Evolutionary conservation across 805 yeast species (phyloP).

Genomic region (Spathaspora sp.): DNA sequence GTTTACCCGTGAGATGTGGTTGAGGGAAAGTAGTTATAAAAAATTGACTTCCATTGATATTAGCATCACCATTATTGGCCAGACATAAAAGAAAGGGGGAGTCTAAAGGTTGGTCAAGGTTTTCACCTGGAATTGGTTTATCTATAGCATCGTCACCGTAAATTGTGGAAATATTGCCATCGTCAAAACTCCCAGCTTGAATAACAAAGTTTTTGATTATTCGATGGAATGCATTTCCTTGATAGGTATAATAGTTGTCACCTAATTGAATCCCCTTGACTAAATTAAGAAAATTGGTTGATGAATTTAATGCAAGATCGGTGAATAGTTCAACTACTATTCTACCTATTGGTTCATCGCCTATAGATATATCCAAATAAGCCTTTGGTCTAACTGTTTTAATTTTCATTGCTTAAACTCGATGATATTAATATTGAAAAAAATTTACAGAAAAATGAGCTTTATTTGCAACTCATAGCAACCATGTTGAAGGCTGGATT

Average conservation of each 20-base stretch:
- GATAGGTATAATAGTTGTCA: slow-evolving; percentile 27
- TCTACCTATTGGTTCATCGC: slow-evolving; percentile 46
- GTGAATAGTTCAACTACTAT: slow-evolving; percentile 53
- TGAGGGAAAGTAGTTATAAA: slow-evolving; percentile 67
- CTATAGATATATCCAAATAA: slow-evolving; percentile 53
- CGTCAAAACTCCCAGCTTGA: slow-evolving; percentile 60
- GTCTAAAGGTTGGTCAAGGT: slow-evolving; percentile 40
- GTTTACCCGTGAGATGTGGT: slow-evolving; percentile 73
- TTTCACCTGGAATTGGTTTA: slow-evolving; percentile 47
- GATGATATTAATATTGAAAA: neutral
- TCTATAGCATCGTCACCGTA: slow-evolving; percentile 23
- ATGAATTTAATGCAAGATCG: slow-evolving; percentile 54
- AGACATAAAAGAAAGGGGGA: slow-evolving; percentile 53
- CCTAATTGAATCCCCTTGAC: slow-evolving; percentile 28
- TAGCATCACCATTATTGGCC: slow-evolving; percentile 52
- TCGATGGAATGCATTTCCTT: slow-evolving; percentile 53
- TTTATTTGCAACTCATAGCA: neutral
- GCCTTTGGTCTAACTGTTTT: slow-evolving; percentile 25
- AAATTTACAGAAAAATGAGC: neutral
- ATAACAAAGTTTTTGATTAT: slow-evolving; percentile 66
- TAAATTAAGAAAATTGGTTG: slow-evolving; percentile 46
- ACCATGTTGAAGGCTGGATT: neutral
- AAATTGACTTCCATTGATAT: slow-evolving; percentile 63
- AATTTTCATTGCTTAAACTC: slow-evolving; percentile 24
- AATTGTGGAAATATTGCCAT: slow-evolving; percentile 27